Base-by-base conservation (phyloP, 495 filamentous ascomycete genomes). In the Articulospora tetracladia region DNA sequence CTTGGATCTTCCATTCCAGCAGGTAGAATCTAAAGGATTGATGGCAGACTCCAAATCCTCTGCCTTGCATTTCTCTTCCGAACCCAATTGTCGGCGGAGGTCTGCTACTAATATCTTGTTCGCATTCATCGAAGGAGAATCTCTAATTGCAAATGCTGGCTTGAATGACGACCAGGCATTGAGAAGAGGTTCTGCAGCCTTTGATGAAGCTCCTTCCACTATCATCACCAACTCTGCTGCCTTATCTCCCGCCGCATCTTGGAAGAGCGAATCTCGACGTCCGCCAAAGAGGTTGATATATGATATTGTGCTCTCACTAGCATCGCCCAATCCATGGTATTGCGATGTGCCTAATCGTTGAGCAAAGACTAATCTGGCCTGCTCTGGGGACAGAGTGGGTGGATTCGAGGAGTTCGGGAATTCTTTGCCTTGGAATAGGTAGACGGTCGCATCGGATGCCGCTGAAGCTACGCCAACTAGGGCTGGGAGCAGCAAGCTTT, bases 211-310 rank as follows among this genome's bases (percentile, higher is more conserved):
- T 48, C 79, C 79, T 60, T 81, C 78, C 27, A 83, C 68, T 46
- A 81, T 66, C 53, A 83, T 68, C 12, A 82, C 69, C 13, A 83
- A 71, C 67, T 83, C 79, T 50, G 69, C 66, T 41, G 75, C 28
- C 50, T 62, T 71, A 51, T 73, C 69, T 28, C 60, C 64, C 15
- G 64, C 58, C 12, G 41, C 8, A 0, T 70, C 64, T 26, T 66
- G 60, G 50, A 82, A 81, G n/a, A 83, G 60, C 23, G 75, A 55
- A 46, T 44, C 44, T 36, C 47, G 28, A 3, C 24, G 53, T 12
- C 65, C 60, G 10, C 67, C 67, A 34, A 69, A 69, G 1, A 46
- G 32, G 52, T 69, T 67, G 62, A 69, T 67, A 56, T 67, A 63
- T 58, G 59, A 58, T 19, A 69, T 10, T 47, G 67, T 67, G 8